Percentiles rank a stretch among this genome's conserved stretches.
Evolutionary conservation across 2,329 filamentous ascomycete genomes (phyloP).

Genomic region (Neophaeococcomyces mojaviensis): DNA sequence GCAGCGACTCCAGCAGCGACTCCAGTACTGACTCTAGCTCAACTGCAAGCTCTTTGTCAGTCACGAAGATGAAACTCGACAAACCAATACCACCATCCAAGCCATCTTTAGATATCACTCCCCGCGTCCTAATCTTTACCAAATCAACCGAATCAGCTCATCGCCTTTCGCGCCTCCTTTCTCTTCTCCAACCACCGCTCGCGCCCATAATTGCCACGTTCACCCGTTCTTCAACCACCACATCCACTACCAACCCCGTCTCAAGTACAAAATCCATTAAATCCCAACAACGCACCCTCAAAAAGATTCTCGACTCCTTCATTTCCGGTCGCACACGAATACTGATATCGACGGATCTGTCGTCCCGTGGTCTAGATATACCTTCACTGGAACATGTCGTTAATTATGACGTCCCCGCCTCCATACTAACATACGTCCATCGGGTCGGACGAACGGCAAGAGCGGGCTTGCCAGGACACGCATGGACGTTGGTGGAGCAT

Average conservation of each 20-base stretch:
- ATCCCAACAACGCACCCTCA: conserved; percentile 52
- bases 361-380: conserved; percentile 88
- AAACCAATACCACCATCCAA: conserved; percentile 63
- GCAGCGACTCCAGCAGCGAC: conserved; percentile 16
- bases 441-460: conserved; percentile 90
- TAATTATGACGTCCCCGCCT: conserved; percentile 90
- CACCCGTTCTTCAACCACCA: conserved; percentile 66
- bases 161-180: conserved; percentile 78
- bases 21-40: conserved; percentile 25
- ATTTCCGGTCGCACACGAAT: conserved; percentile 83
- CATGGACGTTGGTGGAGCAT: conserved; percentile 80
- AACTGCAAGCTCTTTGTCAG: conserved; percentile 24
- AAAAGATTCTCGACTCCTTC: conserved; percentile 77
- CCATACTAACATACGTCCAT: conserved; percentile 96
- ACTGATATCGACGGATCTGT: conserved; percentile 90
- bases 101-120: conserved; percentile 79
- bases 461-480: conserved; percentile 70
- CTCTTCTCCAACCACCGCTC: conserved; percentile 77
- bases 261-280: conserved; percentile 17
- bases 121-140: conserved; percentile 79
- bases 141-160: conserved; percentile 86
- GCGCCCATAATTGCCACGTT: conserved; percentile 83
- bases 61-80: background rate
- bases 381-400: conserved; percentile 83
- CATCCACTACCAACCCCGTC: conserved; percentile 43